These are phyloP conservation scores for Calvatia gigantea DNA, from an alignment of 768 basidiomycete species.

Conservation along the genomic window DNA sequence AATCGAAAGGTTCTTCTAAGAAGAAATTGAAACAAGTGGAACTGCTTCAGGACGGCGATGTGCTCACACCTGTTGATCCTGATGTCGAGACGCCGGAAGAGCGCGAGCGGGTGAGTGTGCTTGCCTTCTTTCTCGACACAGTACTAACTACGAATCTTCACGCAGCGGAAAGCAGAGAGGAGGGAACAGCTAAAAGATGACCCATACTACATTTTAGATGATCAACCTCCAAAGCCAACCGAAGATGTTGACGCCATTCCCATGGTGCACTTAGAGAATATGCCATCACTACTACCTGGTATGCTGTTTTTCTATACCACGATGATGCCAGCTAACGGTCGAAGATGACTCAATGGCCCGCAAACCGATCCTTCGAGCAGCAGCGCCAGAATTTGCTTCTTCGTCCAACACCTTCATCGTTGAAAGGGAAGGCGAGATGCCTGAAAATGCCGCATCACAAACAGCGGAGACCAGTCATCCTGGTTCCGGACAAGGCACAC, in stretches of 20 bases:
- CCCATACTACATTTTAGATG: constrained; percentile 86
- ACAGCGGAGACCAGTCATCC: constrained; percentile 20
- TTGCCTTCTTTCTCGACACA: neutral
- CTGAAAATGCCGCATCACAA: constrained; percentile 44
- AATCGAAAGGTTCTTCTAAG: constrained; percentile 20
- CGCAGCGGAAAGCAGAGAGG: constrained; percentile 71
- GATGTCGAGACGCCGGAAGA: constrained; percentile 57
- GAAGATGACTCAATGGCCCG: constrained; percentile 20
- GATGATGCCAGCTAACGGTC: neutral
- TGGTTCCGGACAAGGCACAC: constrained; percentile 18
- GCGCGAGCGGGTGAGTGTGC: constrained; percentile 58
- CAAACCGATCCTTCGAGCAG: constrained; percentile 40
- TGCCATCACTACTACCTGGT: constrained; percentile 47
- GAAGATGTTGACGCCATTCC: constrained; percentile 90
- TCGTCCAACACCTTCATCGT: constrained; percentile 49
- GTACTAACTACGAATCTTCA: neutral
- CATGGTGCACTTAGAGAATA: constrained; percentile 76
- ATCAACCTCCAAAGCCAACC: constrained; percentile 34
- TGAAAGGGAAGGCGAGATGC: constrained; percentile 86
- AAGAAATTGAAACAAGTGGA: constrained; percentile 28
- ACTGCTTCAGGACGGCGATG: constrained; percentile 18
- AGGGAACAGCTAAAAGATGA: constrained; percentile 78
- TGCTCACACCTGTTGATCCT: constrained; percentile 32
- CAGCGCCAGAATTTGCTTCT: constrained; percentile 35
- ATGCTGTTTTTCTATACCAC: constrained; percentile 1